phyloP scores from a whole-genome alignment of 1,284 basidiomycete genomes.

The Leccinum solheimii region DNA sequence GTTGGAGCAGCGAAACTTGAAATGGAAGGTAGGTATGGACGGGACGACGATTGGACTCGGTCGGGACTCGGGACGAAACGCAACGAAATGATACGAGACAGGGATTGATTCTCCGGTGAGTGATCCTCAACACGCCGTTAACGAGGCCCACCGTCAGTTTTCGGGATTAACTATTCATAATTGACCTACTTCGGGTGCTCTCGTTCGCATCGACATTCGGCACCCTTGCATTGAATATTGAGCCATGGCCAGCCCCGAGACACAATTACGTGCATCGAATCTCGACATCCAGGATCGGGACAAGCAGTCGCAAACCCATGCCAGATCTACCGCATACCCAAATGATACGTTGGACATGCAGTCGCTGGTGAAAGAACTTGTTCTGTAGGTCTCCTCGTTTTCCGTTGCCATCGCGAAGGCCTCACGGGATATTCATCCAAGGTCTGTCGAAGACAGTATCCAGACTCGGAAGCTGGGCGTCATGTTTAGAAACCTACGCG shows the following conservation, averaged over 20 bases:
- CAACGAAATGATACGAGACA: too few relatives aligned
- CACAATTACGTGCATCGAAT: not conserved
- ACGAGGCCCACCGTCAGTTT: too few relatives aligned
- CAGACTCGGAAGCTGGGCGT: too few relatives aligned
- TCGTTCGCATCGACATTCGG: not conserved
- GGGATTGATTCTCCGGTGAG: too few relatives aligned
- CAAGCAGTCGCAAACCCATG: not conserved
- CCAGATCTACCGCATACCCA: not conserved
- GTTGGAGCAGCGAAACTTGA: too few relatives aligned
- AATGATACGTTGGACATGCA: not conserved
- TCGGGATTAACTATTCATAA: too few relatives aligned
- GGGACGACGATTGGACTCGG: too few relatives aligned
- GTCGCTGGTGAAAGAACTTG: conserved; percentile 12
- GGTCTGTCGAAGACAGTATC: conserved; percentile 10
- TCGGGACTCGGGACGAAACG: too few relatives aligned
- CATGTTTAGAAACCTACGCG: conserved; percentile 35
- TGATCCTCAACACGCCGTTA: too few relatives aligned
- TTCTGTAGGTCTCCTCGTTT: conserved; percentile 11
- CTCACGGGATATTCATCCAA: conserved; percentile 36
- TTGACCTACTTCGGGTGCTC: too few relatives aligned
- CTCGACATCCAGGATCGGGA: not conserved
- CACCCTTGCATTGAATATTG: not conserved
- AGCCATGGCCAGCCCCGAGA: not conserved
- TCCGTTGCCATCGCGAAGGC: not conserved
- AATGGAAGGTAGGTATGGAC: too few relatives aligned